Conservation (phyloP, 2,329 filamentous ascomycete genomes). For the Botryotinia globosa region DNA sequence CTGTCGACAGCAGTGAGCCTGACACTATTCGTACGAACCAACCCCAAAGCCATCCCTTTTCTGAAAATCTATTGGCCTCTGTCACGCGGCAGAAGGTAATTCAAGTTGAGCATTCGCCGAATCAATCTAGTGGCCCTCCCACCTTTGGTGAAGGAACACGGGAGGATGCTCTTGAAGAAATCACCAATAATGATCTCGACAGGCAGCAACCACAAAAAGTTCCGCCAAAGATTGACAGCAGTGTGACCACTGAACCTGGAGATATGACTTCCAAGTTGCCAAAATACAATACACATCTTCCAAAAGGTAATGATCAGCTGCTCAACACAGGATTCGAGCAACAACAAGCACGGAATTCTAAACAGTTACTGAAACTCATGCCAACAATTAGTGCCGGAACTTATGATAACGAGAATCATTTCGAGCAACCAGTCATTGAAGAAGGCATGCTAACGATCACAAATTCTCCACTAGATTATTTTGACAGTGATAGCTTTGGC, state of each 20-base stretch:
- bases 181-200: background rate
- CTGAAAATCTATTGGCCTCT: background rate
- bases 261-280: background rate
- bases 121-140: background rate
- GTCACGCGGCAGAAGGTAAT: background rate
- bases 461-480: background rate
- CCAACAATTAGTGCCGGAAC: background rate
- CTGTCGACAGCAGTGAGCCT: background rate
- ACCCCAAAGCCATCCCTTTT: background rate
- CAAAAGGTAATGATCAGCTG: background rate
- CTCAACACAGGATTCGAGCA: background rate
- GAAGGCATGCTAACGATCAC: background rate
- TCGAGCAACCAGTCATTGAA: constrained; percentile 21
- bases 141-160: constrained; percentile 22
- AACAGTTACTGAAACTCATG: background rate
- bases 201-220: background rate
- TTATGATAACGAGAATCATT: constrained; percentile 6
- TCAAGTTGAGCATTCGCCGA: background rate
- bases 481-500: constrained; percentile 27
- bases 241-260: background rate
- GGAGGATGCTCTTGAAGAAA: background rate
- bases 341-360: background rate
- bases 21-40: background rate
- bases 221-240: background rate
- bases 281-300: background rate